Evolutionary conservation across 176 grass and related monocot genomes (phyloP).

Genomic region (Eragrostis curvula): DNA sequence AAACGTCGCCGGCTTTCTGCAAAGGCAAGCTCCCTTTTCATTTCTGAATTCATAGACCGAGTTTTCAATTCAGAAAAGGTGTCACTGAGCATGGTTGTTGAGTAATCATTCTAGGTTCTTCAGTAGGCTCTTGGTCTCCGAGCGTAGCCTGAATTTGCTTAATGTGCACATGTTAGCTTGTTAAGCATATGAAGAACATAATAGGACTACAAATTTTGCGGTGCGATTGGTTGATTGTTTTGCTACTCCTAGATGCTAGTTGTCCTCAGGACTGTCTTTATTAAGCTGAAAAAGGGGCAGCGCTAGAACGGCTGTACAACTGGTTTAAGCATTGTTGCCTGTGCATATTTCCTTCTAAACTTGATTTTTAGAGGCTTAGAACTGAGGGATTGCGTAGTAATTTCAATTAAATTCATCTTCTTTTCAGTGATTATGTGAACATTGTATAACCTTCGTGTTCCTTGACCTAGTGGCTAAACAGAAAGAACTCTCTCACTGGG

Average conservation of each 20-base stretch:
- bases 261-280: constrained; percentile 24
- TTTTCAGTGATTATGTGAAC: no score
- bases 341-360: no score
- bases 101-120: constrained; percentile 24
- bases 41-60: no score
- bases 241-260: neutral
- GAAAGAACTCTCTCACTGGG: no score
- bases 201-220: constrained; percentile 4
- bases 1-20: no score
- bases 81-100: neutral
- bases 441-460: no score
- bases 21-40: no score
- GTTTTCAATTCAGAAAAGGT: constrained; percentile 44
- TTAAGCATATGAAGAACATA: neutral
- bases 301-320: constrained; percentile 15
- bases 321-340: no score
- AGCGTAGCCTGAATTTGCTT: constrained; percentile 29
- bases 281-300: constrained; percentile 13
- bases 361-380: no score
- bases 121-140: constrained; percentile 45
- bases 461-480: no score
- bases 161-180: constrained; percentile 28
- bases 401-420: no score
- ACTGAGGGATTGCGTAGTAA: no score
- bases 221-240: constrained; percentile 32